phyloP scores from a whole-genome alignment of 495 filamentous ascomycete genomes.

The Neurospora sp. region DNA sequence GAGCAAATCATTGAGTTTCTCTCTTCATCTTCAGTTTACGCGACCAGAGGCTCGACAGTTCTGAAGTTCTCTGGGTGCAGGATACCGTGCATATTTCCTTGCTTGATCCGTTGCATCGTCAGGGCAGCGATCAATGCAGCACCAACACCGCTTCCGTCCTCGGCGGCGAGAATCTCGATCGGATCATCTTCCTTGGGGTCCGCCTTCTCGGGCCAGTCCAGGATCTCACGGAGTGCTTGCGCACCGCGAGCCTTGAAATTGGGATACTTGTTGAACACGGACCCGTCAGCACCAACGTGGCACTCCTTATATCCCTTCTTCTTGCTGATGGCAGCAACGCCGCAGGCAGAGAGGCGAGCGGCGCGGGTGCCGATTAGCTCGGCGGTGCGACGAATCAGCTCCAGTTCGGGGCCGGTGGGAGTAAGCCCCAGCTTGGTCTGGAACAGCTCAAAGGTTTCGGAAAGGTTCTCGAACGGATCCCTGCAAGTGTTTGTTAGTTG shows the following conservation, averaged over 20 bases:
- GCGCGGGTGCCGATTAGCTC: constrained; percentile 92
- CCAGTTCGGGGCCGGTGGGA: constrained; percentile 63
- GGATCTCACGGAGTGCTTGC: constrained; percentile 79
- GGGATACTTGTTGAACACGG: constrained; percentile 96
- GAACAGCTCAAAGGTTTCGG: constrained; percentile 75
- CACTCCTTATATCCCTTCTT: constrained; percentile 83
- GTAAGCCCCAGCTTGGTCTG: constrained; percentile 58
- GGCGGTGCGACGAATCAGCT: constrained; percentile 75
- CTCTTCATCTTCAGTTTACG: neutral
- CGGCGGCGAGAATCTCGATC: constrained; percentile 73
- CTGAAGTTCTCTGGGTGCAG: constrained; percentile 55
- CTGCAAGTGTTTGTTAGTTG: constrained; percentile 24
- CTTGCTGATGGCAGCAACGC: constrained; percentile 87
- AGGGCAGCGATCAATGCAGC: constrained; percentile 89
- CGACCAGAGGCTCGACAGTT: neutral
- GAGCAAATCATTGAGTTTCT: neutral
- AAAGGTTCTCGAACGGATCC: constrained; percentile 89
- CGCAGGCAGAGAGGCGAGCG: constrained; percentile 84
- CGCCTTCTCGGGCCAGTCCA: constrained; percentile 71
- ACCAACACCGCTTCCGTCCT: constrained; percentile 94
- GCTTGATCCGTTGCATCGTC: constrained; percentile 75
- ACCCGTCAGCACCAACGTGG: constrained; percentile 93
- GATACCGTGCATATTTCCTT: constrained; percentile 71
- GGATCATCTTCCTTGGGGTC: constrained; percentile 61
- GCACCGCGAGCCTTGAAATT: constrained; percentile 92